Percentiles rank a stretch among this genome's conserved stretches.
Conservation (phyloP, 2,329 filamentous ascomycete species). For the Exophiala mesophila region DNA sequence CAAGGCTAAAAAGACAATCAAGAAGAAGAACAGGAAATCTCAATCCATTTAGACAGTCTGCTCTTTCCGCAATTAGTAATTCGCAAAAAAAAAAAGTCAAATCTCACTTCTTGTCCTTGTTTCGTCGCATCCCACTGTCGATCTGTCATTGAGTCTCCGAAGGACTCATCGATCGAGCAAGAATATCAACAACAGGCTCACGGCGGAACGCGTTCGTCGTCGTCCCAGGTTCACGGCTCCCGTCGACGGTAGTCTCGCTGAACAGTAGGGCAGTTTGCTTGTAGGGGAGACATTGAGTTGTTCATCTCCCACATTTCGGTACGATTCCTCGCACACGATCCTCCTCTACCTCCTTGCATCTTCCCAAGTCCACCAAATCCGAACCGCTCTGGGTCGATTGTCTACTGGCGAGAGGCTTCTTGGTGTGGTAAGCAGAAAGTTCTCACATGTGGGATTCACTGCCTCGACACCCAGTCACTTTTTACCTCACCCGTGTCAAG, state of each 20-base stretch:
- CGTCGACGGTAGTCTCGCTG: constrained; percentile 11
- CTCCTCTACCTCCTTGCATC: constrained; percentile 12
- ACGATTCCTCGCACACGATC: constrained; percentile 30
- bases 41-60: constrained; percentile 20
- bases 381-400: not conserved
- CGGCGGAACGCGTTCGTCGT: not conserved
- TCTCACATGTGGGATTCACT: constrained; percentile 1
- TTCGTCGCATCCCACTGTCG: constrained; percentile 14
- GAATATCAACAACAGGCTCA: not conserved
- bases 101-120: constrained; percentile 18
- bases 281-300: constrained; percentile 96
- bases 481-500: constrained; percentile 1
- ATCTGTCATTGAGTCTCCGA: constrained; percentile 5
- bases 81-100: constrained; percentile 14
- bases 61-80: constrained; percentile 25
- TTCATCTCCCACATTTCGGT: constrained; percentile 78
- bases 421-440: not conserved
- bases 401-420: not conserved
- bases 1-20: not conserved
- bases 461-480: constrained; percentile 7
- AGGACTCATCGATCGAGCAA: not conserved
- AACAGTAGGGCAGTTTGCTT: constrained; percentile 29
- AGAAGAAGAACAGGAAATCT: constrained; percentile 12
- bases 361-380: constrained; percentile 7
- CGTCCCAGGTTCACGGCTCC: constrained; percentile 10